Evolutionary conservation across 495 filamentous ascomycete species (phyloP), one percentile per base, ranked within the genome.

Genomic region (Extremus antarcticus): DNA sequence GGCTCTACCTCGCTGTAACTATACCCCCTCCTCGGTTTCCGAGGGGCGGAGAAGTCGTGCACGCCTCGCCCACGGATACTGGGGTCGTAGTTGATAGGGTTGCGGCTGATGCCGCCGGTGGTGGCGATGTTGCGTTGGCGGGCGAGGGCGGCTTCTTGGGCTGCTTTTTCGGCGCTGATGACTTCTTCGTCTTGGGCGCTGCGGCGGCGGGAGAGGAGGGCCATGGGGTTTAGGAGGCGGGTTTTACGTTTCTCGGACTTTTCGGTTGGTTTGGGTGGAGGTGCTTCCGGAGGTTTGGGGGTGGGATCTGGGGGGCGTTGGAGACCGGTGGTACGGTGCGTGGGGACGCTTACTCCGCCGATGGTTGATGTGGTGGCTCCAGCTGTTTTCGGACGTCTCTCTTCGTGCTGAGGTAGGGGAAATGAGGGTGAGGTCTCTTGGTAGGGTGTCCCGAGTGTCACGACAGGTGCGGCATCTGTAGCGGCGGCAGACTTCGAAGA

Each of bases 41-140:
- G 88, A 1, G 90, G 90, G 0, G 84, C 87, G 60, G 86, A 91
- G 59, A 96, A 96, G 66, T 96, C 90, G 68, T 96, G 90, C 8
- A 96, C 80, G 29, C 82, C 78, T 10, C 83, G 91, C 24, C 90
- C 90, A 41, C 80, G 78, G 61, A 96, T 96, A 41, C 89, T 71
- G 17, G 88, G 88, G 63, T 95, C 90, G 60, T 89, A 91, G 55
- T 85, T 78, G 53, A 83, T 83, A 9, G 80, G 80, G 17, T 71
- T 39, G 19, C 25, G 22, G 19, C 40, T 50, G 3, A 54, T 41
- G 20, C 54, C 54, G 13, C 22, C 50, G 47, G 76, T 72, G 11
- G 74, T 65, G 23, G 76, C 73, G 2, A 69, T 65, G 3, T 72
- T 66, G 35, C 68, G 74, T 38, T 78, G 68, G 1, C 63, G 66